Base-by-base conservation (phyloP, 345 rosid species). In the Microthlaspi erraticum region DNA sequence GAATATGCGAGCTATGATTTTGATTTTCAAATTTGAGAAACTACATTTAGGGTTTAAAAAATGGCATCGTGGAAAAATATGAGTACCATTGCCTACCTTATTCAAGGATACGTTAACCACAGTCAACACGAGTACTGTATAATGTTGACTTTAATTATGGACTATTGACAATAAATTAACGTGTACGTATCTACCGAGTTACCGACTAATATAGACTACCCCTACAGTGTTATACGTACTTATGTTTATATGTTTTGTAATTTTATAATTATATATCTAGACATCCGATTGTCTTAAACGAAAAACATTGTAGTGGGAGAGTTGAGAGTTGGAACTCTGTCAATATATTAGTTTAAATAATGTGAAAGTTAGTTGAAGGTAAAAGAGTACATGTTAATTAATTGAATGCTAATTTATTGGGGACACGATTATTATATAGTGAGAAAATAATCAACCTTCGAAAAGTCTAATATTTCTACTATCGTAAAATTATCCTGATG, bases 111-210 rank as follows among this genome's bases (percentile, higher is more conserved):
- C 29, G 26, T 45, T 64, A 45, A 72, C 45, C 43, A 56, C 41
- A 59, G 55, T 66, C 77, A 66, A 66, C 26, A 34, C 51, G 59
- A 45, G 62, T 39, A 74, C 78, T 60, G 63, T 43, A 3, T 43
- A 59, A 34, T 16, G 52, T 32, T 58, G 72, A 73, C 72, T 32
- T 39, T 66, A 20, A 1, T 57, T 9, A 31, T 49, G 17, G 72
- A 58, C 41, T 20, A 65, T 51, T 41, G 26, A 33, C 37, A 60
- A 51, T 50, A 33, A 32, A 60, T 74, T 74, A 59, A 59, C 78
- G 73, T 66, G 48, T 66, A 66, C 72, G 66, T 50, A 57, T 65
- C 66, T 66, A 52, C 9, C 49, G 39, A 36, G 10, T n/a, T 34
- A 34, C 37, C 10, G 37, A 34, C 37, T 34, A 34, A 34, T n/a